Base-by-base conservation (phyloP, 495 filamentous ascomycete species). In the Podospora conica region DNA sequence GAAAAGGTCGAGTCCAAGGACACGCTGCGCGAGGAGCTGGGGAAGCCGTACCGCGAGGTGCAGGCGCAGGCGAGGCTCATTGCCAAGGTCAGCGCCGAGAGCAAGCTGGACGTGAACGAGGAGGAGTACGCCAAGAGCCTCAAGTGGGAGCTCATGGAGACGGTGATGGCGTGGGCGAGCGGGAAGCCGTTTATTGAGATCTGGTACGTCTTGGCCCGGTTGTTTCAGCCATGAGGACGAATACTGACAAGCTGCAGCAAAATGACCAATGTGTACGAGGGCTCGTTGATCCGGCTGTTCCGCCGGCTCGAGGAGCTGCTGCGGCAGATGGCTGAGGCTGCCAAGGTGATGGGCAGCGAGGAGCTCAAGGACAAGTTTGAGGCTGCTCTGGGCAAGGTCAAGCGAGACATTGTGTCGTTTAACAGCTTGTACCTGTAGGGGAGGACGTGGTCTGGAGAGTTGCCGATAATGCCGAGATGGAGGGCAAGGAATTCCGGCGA, bases 191-290 rank as follows among this genome's bases (percentile, higher is more conserved):
- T 98, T 80, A 86, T 90, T n/a, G 86, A 95, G 65, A 96, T 98
- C 62, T 98, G 95, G 92, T 96, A 87, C 67, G 91, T 81, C 21
- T 58, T 29, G 27, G 53, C 29, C 25, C 54, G 64, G 3, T 27
- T 53, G 20, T 3, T 58, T 24, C 11, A 12, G 53, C 53, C 18
- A 53, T 27, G 24, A 60, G 9, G 9, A 15, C 18, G 12, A 15
- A 48, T 23, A 60, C 29, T 63, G 29, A 40, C n/a, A 23, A 31
- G n/a, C 7, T 12, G 53, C 61, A 96, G 93, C 77, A 93, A 93
- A 88, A 97, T 97, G 94, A 96, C 95, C 28, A 93, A 97, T 74
- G 91, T 94, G 48, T 98, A 97, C 76, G 95, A 98, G 75, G 95
- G 95, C 56, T 96, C 89, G 65, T 81, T 98, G 68, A 98, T 98